Percentiles rank a stretch among this genome's conserved stretches.
Evolutionary conservation across 1,139 yeast species (phyloP).

Genomic region (Kodamaea sp.): DNA sequence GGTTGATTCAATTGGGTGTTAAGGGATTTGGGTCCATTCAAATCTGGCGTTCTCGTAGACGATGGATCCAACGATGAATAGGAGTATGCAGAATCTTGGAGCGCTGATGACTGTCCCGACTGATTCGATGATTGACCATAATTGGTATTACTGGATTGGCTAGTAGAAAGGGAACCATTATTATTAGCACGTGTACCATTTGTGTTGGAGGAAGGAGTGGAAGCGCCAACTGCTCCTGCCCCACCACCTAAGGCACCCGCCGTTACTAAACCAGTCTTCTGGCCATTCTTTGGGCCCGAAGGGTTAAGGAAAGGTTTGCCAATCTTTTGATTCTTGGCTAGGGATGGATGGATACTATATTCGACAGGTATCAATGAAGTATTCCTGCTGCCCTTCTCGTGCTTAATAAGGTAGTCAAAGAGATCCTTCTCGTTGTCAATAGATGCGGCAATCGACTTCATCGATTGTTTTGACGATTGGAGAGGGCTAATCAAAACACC

Average conservation of each 20-base stretch:
- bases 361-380: conserved; percentile 59
- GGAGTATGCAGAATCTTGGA: conserved; percentile 3
- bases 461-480: conserved; percentile 45
- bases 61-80: conserved; percentile 43
- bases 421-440: conserved; percentile 84
- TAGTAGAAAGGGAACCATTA: background rate
- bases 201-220: background rate
- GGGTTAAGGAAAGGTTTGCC: conserved; percentile 44
- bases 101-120: conserved; percentile 1
- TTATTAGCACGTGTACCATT: background rate
- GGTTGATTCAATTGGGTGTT: conserved; percentile 24
- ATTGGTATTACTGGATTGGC: background rate
- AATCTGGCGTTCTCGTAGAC: conserved; percentile 26
- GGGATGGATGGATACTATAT: conserved; percentile 75
- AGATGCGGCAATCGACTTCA: conserved; percentile 73
- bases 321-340: conserved; percentile 34
- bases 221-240: conserved; percentile 8
- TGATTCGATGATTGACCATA: conserved; percentile 1
- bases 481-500: conserved; percentile 84
- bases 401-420: conserved; percentile 62
- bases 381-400: conserved; percentile 39
- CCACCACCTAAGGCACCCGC: conserved; percentile 1
- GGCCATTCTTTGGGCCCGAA: conserved; percentile 2
- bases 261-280: conserved; percentile 1
- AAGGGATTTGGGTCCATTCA: conserved; percentile 47